Evolutionary conservation across 2,329 filamentous ascomycete species (phyloP).

Genomic region (Xylaria arbuscula): DNA sequence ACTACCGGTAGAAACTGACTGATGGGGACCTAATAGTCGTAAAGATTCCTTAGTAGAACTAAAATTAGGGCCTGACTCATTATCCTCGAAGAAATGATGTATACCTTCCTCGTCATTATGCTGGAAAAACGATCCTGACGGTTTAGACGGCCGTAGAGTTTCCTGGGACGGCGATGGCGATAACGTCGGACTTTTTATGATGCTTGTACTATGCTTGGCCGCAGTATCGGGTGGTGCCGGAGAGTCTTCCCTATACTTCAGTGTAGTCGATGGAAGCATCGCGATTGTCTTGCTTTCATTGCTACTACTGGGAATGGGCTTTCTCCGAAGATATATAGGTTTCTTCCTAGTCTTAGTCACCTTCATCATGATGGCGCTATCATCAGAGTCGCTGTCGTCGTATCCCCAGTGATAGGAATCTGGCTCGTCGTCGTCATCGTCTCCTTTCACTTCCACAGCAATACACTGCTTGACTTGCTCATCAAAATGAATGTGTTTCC

Average conservation of each 20-base stretch:
- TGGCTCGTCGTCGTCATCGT: constrained; percentile 75
- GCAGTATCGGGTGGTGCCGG: constrained; percentile 72
- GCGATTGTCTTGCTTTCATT: constrained; percentile 86
- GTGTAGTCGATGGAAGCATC: constrained; percentile 85
- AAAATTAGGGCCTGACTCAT: constrained; percentile 48
- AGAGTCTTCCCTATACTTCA: constrained; percentile 85
- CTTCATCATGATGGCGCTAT: constrained; percentile 86
- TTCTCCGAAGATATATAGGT: constrained; percentile 61
- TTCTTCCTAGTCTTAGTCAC: constrained; percentile 68
- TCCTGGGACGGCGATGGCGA: constrained; percentile 86
- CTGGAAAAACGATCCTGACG: constrained; percentile 73
- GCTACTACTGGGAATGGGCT: constrained; percentile 56
- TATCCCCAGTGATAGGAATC: constrained; percentile 54
- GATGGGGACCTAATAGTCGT: constrained; percentile 54
- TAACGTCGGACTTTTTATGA: constrained; percentile 62
- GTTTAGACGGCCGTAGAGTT: constrained; percentile 77
- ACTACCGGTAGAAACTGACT: constrained; percentile 61
- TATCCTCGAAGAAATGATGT: constrained; percentile 65
- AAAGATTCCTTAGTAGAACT: constrained; percentile 35
- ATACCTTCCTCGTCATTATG: constrained; percentile 67
- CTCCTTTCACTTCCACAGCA: constrained; percentile 86
- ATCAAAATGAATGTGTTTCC: constrained; percentile 95
- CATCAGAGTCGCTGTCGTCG: constrained; percentile 76
- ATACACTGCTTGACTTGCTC: constrained; percentile 97
- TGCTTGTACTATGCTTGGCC: constrained; percentile 67